Percentiles rank a stretch among this genome's conserved stretches.
Conservation (phyloP, 306 rosid genomes). For the Prosopis cineraria region DNA sequence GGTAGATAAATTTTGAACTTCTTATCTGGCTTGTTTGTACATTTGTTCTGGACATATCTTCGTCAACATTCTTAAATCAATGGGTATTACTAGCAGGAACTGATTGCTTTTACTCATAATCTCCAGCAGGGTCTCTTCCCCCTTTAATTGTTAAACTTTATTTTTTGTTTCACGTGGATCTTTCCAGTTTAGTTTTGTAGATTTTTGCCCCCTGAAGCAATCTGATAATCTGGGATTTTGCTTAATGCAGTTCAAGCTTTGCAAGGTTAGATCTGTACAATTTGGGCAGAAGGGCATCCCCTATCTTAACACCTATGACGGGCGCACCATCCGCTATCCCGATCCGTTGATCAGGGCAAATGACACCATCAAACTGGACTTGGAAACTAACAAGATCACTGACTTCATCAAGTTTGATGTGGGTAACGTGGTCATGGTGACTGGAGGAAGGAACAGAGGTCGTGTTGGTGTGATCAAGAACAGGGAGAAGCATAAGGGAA, state of each 20-base stretch:
- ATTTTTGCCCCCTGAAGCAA: background rate
- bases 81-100: background rate
- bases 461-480: conserved; percentile 76
- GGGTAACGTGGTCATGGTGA: conserved; percentile 80
- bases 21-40: background rate
- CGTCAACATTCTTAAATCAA: background rate
- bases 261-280: conserved; percentile 69
- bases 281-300: conserved; percentile 79
- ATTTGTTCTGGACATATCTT: background rate
- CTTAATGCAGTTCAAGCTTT: conserved; percentile 58
- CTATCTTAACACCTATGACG: conserved; percentile 66
- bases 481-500: conserved; percentile 78
- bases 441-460: conserved; percentile 76
- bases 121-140: background rate
- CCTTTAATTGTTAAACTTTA: background rate
- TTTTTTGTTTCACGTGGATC: background rate
- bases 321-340: conserved; percentile 76
- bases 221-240: background rate
- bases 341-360: conserved; percentile 78
- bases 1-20: conserved; percentile 1
- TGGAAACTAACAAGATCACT: conserved; percentile 61
- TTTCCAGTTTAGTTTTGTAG: background rate
- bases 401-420: conserved; percentile 77
- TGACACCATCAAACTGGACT: conserved; percentile 79
- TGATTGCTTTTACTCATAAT: background rate